phyloP scores from a whole-genome alignment of 1,139 yeast species.

The Saccharomycopsis hybrid region DNA sequence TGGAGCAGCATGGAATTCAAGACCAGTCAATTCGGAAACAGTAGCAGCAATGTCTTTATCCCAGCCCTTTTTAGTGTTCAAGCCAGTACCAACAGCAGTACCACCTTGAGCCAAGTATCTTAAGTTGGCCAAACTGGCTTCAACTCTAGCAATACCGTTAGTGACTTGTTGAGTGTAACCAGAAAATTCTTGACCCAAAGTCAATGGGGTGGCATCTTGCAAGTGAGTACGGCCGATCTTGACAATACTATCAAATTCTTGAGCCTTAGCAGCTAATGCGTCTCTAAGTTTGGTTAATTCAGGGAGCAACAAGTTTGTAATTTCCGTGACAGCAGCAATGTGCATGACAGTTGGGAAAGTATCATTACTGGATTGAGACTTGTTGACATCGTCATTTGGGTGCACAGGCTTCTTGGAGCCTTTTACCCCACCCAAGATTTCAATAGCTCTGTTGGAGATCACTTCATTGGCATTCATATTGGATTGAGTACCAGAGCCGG shows the following conservation, averaged over 20 bases:
- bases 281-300: conserved; percentile 71
- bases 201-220: conserved; percentile 97
- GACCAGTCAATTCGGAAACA: conserved; percentile 78
- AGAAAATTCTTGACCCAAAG: conserved; percentile 95
- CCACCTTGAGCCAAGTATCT: conserved; percentile 95
- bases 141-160: conserved; percentile 84
- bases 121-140: conserved; percentile 67
- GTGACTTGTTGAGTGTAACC: conserved; percentile 93
- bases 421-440: conserved; percentile 80
- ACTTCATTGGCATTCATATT: conserved; percentile 99
- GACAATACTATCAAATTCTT: conserved; percentile 81
- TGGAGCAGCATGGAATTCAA: conserved; percentile 89
- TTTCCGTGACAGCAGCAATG: conserved; percentile 94
- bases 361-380: conserved; percentile 97
- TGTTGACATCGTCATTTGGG: conserved; percentile 97
- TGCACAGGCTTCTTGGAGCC: conserved; percentile 94
- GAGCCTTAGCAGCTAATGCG: conserved; percentile 66
- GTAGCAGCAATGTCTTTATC: conserved; percentile 76
- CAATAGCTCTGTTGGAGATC: conserved; percentile 96
- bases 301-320: conserved; percentile 68
- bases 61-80: conserved; percentile 87
- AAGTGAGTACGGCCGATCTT: conserved; percentile 98
- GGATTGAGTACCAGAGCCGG: conserved; percentile 98
- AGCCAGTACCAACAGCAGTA: conserved; percentile 98
- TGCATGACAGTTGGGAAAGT: conserved; percentile 99